These are phyloP conservation scores for Trichophyton mentagrophytes DNA, from an alignment of 2,329 filamentous ascomycete species.

Conservation along the genomic window DNA sequence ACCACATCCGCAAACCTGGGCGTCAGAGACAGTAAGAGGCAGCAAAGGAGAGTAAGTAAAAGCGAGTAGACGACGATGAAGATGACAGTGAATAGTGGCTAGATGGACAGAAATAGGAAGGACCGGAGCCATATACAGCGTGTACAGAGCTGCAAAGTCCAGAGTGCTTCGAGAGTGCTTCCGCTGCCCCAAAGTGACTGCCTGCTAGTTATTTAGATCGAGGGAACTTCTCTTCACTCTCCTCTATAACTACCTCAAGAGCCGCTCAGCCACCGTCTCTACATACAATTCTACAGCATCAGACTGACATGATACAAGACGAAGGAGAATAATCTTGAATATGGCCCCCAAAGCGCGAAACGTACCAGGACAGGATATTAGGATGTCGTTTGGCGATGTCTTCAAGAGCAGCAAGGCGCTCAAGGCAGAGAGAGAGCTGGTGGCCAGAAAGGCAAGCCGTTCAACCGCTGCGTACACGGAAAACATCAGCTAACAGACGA, in stretches of 20 bases:
- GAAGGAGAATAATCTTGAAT: background rate
- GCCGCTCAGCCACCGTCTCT: background rate
- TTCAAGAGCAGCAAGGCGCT: constrained; percentile 16
- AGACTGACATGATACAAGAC: background rate
- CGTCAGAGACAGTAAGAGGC: background rate
- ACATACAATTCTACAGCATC: background rate
- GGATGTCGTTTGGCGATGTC: constrained; percentile 15
- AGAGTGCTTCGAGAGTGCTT: too few relatives aligned
- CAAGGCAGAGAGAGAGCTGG: constrained; percentile 12
- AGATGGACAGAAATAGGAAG: too few relatives aligned
- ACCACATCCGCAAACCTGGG: background rate
- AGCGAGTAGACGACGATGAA: background rate
- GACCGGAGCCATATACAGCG: too few relatives aligned
- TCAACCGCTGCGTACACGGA: background rate
- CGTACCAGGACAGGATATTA: constrained; percentile 6
- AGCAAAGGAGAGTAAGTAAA: background rate
- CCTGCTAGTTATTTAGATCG: background rate
- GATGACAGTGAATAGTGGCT: background rate
- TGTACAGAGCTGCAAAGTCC: too few relatives aligned
- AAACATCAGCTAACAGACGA: background rate
- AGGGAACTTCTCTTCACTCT: background rate
- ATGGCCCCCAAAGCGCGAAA: background rate
- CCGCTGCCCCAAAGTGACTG: background rate
- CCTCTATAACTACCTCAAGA: too few relatives aligned
- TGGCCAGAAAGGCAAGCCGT: constrained; percentile 12